Conservation (phyloP, 208 protist genomes). For the Tritrichomonas foetus region DNA sequence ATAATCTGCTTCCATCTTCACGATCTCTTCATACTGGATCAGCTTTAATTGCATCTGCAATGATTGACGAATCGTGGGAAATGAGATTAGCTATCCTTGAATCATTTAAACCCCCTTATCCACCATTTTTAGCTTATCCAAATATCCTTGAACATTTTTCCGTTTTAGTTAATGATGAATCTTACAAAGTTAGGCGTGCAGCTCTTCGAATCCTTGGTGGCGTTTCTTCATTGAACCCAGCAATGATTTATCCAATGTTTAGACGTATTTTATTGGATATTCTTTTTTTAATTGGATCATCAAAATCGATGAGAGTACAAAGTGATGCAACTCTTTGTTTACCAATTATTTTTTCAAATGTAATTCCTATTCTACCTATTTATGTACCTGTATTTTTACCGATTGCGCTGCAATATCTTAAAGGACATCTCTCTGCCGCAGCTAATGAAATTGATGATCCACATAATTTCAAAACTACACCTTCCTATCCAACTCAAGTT, state of each 20-base stretch:
- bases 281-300: not conserved
- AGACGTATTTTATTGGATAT: not conserved
- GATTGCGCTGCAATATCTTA: not conserved
- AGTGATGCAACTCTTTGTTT: not conserved
- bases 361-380: not conserved
- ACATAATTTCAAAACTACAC: too few relatives aligned
- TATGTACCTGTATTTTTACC: not conserved
- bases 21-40: not conserved
- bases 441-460: not conserved
- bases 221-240: not conserved
- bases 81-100: not conserved
- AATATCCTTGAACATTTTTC: not conserved
- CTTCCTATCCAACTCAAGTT: too few relatives aligned
- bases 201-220: not conserved
- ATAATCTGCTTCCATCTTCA: not conserved
- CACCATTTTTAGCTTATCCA: not conserved
- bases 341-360: not conserved
- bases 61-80: not conserved
- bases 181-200: not conserved
- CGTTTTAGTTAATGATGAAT: not conserved
- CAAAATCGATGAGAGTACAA: not conserved
- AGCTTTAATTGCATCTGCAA: not conserved
- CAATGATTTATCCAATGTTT: constrained; percentile 37
- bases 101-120: not conserved
- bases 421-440: not conserved